These are phyloP conservation scores for Plasmopara muralis DNA, from an alignment of 352 stramenopile genomes.

Conservation along the genomic window DNA sequence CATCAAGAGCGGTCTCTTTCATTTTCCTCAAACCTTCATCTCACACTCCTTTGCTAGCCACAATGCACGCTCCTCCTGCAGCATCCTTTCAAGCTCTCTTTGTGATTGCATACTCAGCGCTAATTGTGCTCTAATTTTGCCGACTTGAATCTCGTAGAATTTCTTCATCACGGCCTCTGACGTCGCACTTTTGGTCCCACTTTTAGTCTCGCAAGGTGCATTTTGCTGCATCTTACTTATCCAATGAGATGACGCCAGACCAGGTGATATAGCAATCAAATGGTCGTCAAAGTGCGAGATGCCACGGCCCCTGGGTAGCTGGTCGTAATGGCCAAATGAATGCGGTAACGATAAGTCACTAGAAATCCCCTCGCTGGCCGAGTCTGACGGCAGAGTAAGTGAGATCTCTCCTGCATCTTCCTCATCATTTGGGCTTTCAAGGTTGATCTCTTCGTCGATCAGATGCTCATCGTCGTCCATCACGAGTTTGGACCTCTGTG, in stretches of 20 bases:
- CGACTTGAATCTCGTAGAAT: slow-evolving; percentile 79
- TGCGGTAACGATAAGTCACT: slow-evolving; percentile 65
- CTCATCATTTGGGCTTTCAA: slow-evolving; percentile 11
- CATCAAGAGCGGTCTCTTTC: not conserved
- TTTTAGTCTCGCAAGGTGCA: not conserved
- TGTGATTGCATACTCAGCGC: slow-evolving; percentile 38
- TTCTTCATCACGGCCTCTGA: slow-evolving; percentile 52
- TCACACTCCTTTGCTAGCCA: slow-evolving; percentile 18
- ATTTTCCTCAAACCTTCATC: slow-evolving; percentile 21
- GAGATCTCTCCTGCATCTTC: slow-evolving; percentile 26
- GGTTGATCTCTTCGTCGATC: slow-evolving; percentile 16
- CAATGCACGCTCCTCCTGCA: slow-evolving; percentile 36
- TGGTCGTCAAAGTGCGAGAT: slow-evolving; percentile 63
- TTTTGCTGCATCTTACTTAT: slow-evolving; percentile 15
- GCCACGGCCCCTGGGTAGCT: slow-evolving; percentile 14
- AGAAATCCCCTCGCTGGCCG: slow-evolving; percentile 58
- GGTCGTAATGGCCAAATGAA: slow-evolving; percentile 62
- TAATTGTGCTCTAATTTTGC: slow-evolving; percentile 62
- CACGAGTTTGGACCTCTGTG: slow-evolving; percentile 1
- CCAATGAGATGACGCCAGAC: slow-evolving; percentile 5
- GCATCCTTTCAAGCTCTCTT: slow-evolving; percentile 37
- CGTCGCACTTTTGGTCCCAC: not conserved
- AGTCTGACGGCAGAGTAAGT: slow-evolving; percentile 35
- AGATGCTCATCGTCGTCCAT: slow-evolving; percentile 16
- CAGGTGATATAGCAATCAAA: slow-evolving; percentile 13